Percentiles rank a stretch among this genome's conserved stretches.
These are phyloP conservation scores for Colletotrichum gloeosporioides DNA, from an alignment of 2,329 filamentous ascomycete species.

Conservation along the genomic window DNA sequence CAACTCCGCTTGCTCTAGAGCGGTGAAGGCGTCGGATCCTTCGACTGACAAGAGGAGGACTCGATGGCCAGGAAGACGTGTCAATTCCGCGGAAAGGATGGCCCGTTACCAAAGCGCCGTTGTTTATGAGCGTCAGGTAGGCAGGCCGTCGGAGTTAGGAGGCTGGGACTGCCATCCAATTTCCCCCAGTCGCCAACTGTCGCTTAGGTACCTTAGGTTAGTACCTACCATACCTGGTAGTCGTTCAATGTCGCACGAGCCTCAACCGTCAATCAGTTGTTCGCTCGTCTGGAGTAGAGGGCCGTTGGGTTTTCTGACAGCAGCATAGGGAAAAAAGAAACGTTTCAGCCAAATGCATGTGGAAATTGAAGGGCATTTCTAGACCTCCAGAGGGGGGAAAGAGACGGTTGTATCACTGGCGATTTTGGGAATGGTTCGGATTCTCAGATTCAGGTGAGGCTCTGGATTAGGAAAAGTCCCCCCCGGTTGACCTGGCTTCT, in stretches of 20 bases:
- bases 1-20: background rate
- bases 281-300: background rate
- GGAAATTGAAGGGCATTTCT: slow-evolving; percentile 14
- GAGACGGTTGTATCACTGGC: background rate
- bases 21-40: background rate
- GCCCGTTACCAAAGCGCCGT: background rate
- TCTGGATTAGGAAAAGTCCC: slow-evolving; percentile 14
- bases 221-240: background rate
- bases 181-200: background rate
- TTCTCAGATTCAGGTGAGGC: slow-evolving; percentile 28
- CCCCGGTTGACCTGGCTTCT: background rate
- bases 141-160: background rate
- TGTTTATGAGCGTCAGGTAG: background rate
- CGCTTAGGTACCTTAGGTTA: background rate
- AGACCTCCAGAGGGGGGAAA: background rate
- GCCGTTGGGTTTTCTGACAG: background rate
- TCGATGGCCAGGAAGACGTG: background rate
- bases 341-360: slow-evolving; percentile 15
- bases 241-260: background rate
- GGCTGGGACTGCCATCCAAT: background rate
- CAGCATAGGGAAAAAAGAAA: background rate
- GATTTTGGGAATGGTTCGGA: slow-evolving; percentile 18
- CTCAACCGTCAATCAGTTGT: background rate
- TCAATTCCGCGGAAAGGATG: background rate
- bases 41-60: background rate